Percentiles rank a stretch among this genome's conserved stretches.
phyloP scores from a whole-genome alignment of 768 basidiomycete genomes.

The Cytidiella melzeri region DNA sequence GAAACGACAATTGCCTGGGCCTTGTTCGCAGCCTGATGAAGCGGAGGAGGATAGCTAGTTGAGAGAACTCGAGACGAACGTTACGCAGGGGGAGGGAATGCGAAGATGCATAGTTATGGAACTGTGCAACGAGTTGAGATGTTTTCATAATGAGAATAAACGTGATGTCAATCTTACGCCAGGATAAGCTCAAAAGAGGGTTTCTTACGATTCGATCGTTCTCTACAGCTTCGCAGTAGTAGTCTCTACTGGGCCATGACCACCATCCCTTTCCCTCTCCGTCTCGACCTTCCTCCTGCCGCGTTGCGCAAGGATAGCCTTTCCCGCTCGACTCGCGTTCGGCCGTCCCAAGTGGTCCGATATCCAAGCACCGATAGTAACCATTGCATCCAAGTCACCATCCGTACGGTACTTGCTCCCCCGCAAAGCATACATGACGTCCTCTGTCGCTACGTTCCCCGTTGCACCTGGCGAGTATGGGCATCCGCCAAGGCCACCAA shows the following conservation, averaged over 20 bases:
- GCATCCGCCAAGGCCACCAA: slow-evolving; percentile 91
- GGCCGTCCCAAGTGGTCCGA: slow-evolving; percentile 56
- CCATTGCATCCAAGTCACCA: slow-evolving; percentile 63
- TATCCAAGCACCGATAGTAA: slow-evolving; percentile 81
- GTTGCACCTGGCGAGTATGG: slow-evolving; percentile 96
- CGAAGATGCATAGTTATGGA: too few species aligned
- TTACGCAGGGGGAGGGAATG: too few species aligned
- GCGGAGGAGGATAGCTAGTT: too few species aligned
- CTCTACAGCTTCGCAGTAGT: slow-evolving; percentile 15
- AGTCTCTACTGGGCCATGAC: slow-evolving; percentile 13
- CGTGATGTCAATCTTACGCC: too few species aligned
- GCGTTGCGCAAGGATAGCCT: slow-evolving; percentile 55
- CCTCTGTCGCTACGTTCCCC: slow-evolving; percentile 92
- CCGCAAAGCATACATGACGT: slow-evolving; percentile 78
- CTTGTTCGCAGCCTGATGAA: too few species aligned
- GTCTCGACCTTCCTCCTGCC: slow-evolving; percentile 26
- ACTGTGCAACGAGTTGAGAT: too few species aligned
- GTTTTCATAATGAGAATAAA: too few species aligned
- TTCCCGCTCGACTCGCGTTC: slow-evolving; percentile 73
- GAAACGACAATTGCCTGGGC: too few species aligned
- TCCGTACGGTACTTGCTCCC: slow-evolving; percentile 52
- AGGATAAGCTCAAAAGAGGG: too few species aligned
- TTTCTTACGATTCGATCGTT: too few species aligned
- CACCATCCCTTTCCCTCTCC: slow-evolving; percentile 19
- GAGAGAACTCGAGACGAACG: too few species aligned